Evolutionary conservation across 148 eudicot species (phyloP).

Genomic region (Tetragonia tetragonoides): DNA sequence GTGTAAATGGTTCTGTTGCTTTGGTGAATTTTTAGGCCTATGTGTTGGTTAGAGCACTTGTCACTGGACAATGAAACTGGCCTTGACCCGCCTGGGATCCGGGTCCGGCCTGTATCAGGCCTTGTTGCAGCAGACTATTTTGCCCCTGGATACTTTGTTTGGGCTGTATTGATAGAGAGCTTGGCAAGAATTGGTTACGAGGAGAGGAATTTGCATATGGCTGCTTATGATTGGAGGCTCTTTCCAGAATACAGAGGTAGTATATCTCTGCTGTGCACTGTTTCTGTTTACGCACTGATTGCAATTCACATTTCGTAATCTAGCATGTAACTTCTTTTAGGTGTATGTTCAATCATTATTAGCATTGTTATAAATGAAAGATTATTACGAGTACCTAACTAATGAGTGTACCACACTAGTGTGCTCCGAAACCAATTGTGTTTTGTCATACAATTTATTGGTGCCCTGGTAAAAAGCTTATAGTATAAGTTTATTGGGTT

Average conservation of each 20-base stretch:
- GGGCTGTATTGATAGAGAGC: constrained; percentile 63
- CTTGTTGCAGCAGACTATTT: constrained; percentile 71
- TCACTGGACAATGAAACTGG: constrained; percentile 66
- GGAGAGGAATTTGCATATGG: constrained; percentile 64
- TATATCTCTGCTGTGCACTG: background rate
- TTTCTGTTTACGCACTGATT: background rate
- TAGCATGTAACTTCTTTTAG: background rate
- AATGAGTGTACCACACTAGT: too few relatives aligned
- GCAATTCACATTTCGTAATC: too few relatives aligned
- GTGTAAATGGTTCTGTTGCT: background rate
- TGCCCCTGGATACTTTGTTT: constrained; percentile 70
- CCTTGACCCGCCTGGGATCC: constrained; percentile 69
- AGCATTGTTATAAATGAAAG: too few relatives aligned
- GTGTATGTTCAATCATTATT: too few relatives aligned
- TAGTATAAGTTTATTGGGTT: too few relatives aligned
- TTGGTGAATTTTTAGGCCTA: constrained; percentile 39
- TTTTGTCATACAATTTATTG: too few relatives aligned
- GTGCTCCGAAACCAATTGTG: too few relatives aligned
- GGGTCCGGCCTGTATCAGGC: constrained; percentile 61
- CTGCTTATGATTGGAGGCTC: constrained; percentile 77
- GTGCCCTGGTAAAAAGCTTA: too few relatives aligned
- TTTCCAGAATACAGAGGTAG: constrained; percentile 72
- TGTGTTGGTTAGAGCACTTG: constrained; percentile 78
- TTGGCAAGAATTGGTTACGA: constrained; percentile 62
- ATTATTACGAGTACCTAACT: too few relatives aligned